Evolutionary conservation across 371 early-diverging fungal species (phyloP), one percentile per base, ranked within the genome.

Genomic region (Choanephora cucurbitarum): DNA sequence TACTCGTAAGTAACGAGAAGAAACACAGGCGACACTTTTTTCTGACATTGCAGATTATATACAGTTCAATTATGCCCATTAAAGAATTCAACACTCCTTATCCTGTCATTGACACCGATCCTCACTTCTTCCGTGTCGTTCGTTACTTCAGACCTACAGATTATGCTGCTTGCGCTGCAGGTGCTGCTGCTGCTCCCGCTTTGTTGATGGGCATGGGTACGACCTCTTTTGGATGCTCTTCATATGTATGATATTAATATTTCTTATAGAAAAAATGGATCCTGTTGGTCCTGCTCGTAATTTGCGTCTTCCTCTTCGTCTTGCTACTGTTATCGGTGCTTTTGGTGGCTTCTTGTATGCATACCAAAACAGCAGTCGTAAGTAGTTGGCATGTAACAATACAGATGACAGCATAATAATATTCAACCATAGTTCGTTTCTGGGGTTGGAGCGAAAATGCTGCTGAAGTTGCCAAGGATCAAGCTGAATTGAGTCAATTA

Each of bases 371-470:
- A 80, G 80, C 58, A 84, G 85, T 58, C 65, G 89, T 89, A 84
- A 66, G 87, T 80, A 13, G 14, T n/a, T 37, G 5, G n/a, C n/a
- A 3, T 39, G 15, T 17, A 18, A 43, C 28, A 6, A 9, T 6
- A 31, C 22, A 46, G 32, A 49, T 10, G 10, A 10, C 10, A n/a
- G n/a, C 19, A 17, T 21, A 37, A 42, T 3, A 34, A 15, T 23
- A 17, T 17, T 33, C 24, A 34, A 34, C 32, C 14, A 23, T 74
- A 92, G 91, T 87, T 64, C 89, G 98, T 60, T 97, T 96, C 86
- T 93, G 91, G 91, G 98, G 98, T 21, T 90, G 91, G 86, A 79
- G 72, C 23, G 96, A 96, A 72, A 97, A 97, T 73, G 72, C 78
- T 39, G 77, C 83, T 46, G 98, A 97, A 72, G 85, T 84, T 31